A percentile compares a stretch with the other conserved stretches of the same genome.
phyloP scores from a whole-genome alignment of 2,329 filamentous ascomycete species.

The Talaromyces marneffei region DNA sequence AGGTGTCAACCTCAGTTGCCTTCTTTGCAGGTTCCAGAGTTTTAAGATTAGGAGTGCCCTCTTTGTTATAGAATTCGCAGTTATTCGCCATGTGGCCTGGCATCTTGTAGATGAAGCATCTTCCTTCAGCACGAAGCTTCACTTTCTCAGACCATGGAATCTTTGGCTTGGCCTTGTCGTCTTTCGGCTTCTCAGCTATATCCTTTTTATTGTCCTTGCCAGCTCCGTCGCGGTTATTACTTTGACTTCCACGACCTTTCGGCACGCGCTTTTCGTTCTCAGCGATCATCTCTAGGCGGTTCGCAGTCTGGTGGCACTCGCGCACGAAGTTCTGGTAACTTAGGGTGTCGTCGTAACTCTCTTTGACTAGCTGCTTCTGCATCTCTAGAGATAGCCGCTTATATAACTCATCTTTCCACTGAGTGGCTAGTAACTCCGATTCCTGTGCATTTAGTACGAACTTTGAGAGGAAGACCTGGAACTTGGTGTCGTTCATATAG shows the following conservation, averaged over 20 bases:
- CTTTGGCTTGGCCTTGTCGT: too few relatives aligned
- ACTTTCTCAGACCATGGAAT: not conserved
- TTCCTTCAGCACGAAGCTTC: not conserved
- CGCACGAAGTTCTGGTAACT: not conserved
- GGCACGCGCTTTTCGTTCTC: not conserved
- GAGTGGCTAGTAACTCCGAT: not conserved
- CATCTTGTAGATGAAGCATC: conserved; percentile 3
- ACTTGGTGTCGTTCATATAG: not conserved
- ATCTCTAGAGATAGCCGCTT: not conserved
- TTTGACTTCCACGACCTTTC: not conserved
- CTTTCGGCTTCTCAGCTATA: too few relatives aligned
- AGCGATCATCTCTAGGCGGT: not conserved
- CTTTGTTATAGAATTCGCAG: too few relatives aligned
- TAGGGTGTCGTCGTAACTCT: not conserved
- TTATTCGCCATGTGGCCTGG: too few relatives aligned
- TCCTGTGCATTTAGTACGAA: not conserved
- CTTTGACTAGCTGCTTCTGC: not conserved
- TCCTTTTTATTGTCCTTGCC: not conserved
- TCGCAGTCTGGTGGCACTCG: not conserved
- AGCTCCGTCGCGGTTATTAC: not conserved
- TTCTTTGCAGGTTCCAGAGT: too few relatives aligned
- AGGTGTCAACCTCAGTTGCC: too few relatives aligned
- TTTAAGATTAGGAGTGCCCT: too few relatives aligned
- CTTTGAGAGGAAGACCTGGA: not conserved
- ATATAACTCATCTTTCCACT: conserved; percentile 5